A percentile compares a stretch with the other conserved stretches of the same genome.
Conservation (phyloP, 192 early-diverging fungal genomes). For the Rhizophagus sp. region DNA sequence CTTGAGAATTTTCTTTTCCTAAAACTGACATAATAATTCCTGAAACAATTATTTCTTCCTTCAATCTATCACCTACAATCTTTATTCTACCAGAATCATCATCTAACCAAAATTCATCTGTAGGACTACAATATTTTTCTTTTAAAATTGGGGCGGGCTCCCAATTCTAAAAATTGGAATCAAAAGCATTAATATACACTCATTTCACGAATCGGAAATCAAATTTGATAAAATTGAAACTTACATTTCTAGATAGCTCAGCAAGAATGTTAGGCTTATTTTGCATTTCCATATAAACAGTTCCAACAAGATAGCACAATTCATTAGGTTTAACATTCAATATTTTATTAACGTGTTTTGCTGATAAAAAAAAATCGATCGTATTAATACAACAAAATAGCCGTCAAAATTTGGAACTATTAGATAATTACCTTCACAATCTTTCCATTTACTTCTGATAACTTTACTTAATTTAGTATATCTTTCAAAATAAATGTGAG, state of each 20-base stretch:
- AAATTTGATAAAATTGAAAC: conserved; percentile 1
- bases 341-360: conserved; percentile 58
- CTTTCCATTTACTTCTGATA: conserved; percentile 57
- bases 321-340: conserved; percentile 70
- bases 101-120: conserved; percentile 71
- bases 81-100: conserved; percentile 92
- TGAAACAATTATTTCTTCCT: conserved; percentile 58
- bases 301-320: conserved; percentile 79
- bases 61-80: conserved; percentile 63
- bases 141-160: conserved; percentile 60
- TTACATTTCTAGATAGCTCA: conserved; percentile 81
- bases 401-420: not conserved
- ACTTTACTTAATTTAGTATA: conserved; percentile 62
- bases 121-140: conserved; percentile 67
- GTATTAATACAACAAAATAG: not conserved
- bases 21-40: conserved; percentile 78
- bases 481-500: conserved; percentile 81
- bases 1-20: conserved; percentile 72
- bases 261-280: conserved; percentile 90
- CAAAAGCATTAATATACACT: not conserved
- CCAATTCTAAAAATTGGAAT: conserved; percentile 54
- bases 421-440: not conserved
- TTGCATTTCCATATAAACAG: conserved; percentile 85
- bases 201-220: no score
- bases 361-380: conserved; percentile 14